Base-by-base conservation (phyloP, 1,139 yeast genomes). In the Pichia inconspicua region DNA sequence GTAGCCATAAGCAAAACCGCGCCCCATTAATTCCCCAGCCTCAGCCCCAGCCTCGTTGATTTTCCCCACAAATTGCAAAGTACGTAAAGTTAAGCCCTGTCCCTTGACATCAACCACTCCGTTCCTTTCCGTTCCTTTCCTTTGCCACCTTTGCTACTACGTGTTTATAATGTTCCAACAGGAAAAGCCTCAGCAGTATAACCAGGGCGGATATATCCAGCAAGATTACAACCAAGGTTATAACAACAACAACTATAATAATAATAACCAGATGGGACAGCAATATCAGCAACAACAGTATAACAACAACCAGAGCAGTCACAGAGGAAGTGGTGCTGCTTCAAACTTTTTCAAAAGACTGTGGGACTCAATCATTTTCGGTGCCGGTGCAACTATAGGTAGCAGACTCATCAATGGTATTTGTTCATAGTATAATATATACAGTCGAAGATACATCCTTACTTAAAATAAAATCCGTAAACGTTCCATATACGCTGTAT, bases 401-500 rank as follows among this genome's bases (percentile, higher is more conserved):
- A 50, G 35, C 15, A 52, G 40, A 45, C 31, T 53, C 5, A 41
- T 53, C 25, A 35, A 41, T 25, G 31, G 54, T 9, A 48, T 53
- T 17, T 53, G 55, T 37, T 44, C 49, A 6, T 52, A 41, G 41
- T 27, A 27, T 12, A 17, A 17, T 17, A 17, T 17, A 17, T 17
- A 17, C 19, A 17, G 19, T 17, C 19, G 19, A 17, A 17, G 19
- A 17, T 17, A 22, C 22, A 22, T 22, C 22, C 22, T 40, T 40
- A 48, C 28, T 17, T 44, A 7, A 69, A 53, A 49, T 61, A 66
- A 9, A 48, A 52, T 1, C 77, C 74, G 55, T 78, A 80, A 57
- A 71, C 71, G 55, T 75, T 78, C 75, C 82, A 77, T 14, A 82
- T 70, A 58, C 84, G 73, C 40, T 67, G 67, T 5, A 81, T 65